phyloP scores from a whole-genome alignment of 257 asterid genomes.

The Coffea canephora region DNA sequence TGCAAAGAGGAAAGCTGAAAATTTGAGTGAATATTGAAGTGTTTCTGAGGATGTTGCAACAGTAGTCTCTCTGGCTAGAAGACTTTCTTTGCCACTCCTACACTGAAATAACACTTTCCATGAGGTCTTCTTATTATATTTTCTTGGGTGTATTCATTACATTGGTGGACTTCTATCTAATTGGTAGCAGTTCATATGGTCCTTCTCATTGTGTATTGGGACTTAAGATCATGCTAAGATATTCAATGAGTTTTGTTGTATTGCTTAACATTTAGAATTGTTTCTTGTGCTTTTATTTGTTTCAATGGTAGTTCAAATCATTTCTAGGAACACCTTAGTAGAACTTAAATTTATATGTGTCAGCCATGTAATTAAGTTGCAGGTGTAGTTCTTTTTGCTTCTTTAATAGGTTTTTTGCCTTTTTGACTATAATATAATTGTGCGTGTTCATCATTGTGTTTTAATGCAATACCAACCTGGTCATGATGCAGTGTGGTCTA shows the following conservation, averaged over 20 bases:
- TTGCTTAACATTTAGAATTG: too few relatives aligned
- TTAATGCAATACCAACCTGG: slow-evolving; percentile 5
- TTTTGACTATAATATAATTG: too few relatives aligned
- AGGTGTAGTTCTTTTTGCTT: not conserved
- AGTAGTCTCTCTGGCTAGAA: not conserved
- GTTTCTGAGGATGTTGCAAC: too few relatives aligned
- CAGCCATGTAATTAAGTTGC: not conserved
- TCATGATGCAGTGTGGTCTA: slow-evolving; percentile 74
- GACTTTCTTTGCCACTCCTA: not conserved
- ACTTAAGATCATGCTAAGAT: not conserved
- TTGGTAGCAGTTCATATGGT: not conserved
- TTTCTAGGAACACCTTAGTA: not conserved
- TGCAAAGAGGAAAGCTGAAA: not conserved
- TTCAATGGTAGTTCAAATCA: not conserved
- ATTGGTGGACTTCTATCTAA: not conserved
- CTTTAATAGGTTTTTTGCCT: not conserved
- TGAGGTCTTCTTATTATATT: not conserved
- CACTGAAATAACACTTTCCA: not conserved
- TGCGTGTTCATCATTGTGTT: not conserved
- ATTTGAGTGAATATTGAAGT: not conserved
- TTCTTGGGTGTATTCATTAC: not conserved
- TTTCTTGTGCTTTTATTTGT: not conserved
- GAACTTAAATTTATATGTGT: not conserved
- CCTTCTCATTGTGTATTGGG: not conserved
- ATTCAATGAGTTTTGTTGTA: not conserved